These are phyloP conservation scores for Lagenidium sp. DNA, from an alignment of 352 stramenopile genomes.

Conservation along the genomic window DNA sequence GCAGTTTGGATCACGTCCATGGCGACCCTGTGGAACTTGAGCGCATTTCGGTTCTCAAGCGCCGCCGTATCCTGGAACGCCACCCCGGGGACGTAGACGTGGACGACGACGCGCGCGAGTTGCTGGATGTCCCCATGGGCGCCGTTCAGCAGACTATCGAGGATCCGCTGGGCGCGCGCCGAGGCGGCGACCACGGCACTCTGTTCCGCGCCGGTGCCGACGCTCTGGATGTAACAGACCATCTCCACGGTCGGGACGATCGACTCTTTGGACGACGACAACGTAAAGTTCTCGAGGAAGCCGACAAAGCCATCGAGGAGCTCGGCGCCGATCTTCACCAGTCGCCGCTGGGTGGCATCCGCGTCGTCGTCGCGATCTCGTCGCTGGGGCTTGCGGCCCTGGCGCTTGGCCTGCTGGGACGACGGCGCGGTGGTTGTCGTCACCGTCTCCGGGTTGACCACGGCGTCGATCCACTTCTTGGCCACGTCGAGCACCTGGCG, in stretches of 20 bases:
- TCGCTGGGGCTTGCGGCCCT: conserved; percentile 5
- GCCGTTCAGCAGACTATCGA: conserved; percentile 34
- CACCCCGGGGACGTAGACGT: conserved; percentile 65
- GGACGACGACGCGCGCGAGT: conserved; percentile 47
- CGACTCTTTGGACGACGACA: conserved; percentile 60
- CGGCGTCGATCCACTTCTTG: conserved; percentile 62
- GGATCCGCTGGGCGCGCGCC: conserved; percentile 27
- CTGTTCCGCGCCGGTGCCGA: conserved; percentile 22
- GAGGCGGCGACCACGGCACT: conserved; percentile 23
- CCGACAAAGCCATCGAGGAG: conserved; percentile 45
- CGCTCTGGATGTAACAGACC: conserved; percentile 51
- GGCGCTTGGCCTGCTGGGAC: conserved; percentile 4
- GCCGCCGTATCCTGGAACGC: conserved; percentile 55
- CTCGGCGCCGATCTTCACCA: conserved; percentile 42
- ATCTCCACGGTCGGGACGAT: conserved; percentile 69
- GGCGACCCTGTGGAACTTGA: conserved; percentile 61
- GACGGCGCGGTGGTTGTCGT: conserved; percentile 1
- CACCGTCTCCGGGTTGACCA: conserved; percentile 2
- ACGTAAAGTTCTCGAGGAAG: conserved; percentile 51
- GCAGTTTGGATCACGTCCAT: conserved; percentile 39
- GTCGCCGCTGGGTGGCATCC: conserved; percentile 18
- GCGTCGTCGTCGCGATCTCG: conserved; percentile 16
- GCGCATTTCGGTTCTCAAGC: conserved; percentile 32
- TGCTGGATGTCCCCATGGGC: conserved; percentile 43
- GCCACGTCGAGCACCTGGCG: conserved; percentile 68